Evolutionary conservation across 176 grass and related monocot species (phyloP).

Genomic region (Aegilops umbellulata): DNA sequence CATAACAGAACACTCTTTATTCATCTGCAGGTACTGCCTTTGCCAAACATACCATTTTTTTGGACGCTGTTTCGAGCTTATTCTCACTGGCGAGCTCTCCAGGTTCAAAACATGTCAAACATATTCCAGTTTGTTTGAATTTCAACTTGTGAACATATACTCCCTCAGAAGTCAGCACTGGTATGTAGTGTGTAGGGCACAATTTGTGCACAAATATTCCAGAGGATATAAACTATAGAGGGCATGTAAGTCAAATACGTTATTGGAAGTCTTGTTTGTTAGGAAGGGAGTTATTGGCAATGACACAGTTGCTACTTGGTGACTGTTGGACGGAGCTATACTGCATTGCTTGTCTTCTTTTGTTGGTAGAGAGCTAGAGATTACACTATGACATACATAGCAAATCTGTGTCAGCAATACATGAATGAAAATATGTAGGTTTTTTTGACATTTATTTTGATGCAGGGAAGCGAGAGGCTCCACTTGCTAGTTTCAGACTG

Average conservation of each 20-base stretch:
- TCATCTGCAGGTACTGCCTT: slow-evolving; percentile 73
- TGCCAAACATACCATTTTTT: slow-evolving; percentile 96
- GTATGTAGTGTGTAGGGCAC: not conserved
- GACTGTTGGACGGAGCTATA: not conserved
- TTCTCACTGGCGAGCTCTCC: slow-evolving; percentile 96
- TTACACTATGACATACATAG: no score
- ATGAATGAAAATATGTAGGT: not conserved
- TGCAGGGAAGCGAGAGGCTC: slow-evolving; percentile 90
- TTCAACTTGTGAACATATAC: not conserved
- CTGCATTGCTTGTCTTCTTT: slow-evolving; percentile 7
- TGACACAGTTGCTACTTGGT: slow-evolving; percentile 12
- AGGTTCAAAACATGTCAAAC: slow-evolving; percentile 44
- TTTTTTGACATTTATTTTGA: slow-evolving; percentile 32
- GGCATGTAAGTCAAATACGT: not conserved
- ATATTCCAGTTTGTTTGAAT: not conserved
- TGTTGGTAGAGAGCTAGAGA: no score
- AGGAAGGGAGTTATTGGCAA: not conserved
- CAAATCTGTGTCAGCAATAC: not conserved
- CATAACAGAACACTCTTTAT: slow-evolving; percentile 3
- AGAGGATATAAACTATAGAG: slow-evolving; percentile 1
- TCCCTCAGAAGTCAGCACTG: not conserved
- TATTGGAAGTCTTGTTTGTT: slow-evolving; percentile 18
- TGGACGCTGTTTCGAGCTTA: slow-evolving; percentile 90
- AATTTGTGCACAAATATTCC: not conserved
- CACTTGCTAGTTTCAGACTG: slow-evolving; percentile 70